Evolutionary conservation across 805 yeast species (phyloP), one percentile per base, ranked within the genome.

Genomic region (Ogataea pilisensis): DNA sequence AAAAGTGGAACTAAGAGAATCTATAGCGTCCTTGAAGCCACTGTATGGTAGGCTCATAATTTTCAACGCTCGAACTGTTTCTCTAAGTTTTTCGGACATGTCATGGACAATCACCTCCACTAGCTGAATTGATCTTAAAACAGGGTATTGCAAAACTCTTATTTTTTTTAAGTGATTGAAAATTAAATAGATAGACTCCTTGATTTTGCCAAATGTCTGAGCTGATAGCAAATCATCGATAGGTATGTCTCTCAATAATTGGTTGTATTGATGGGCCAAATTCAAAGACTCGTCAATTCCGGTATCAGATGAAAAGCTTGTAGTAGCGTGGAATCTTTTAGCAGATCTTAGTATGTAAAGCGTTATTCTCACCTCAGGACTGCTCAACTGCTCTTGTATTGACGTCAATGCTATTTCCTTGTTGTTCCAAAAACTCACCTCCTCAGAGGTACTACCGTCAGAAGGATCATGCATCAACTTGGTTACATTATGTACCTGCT

Each of bases 281-380:
- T 65, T 64, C 11, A 77, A 45, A 13, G 83, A 76, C 21, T 76
- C 80, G 28, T 66, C 60, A 17, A 91, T 61, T 0, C 87, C 86
- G 2, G 84, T 78, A 53, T 86, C 95, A 5, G 87, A 76, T 26
- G 75, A 65, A 51, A 85, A 82, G 27, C 83, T 72, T n/a, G 78
- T 75, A 0, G 90, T 81, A 1, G 87, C 81, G 56, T 85, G 95
- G 54, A 81, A 85, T 47, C 97, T 69, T 50, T 85, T 89, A 2
- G 89, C 88, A 13, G 72, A 64, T 44, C 76, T 75, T 41, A 90
- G 66, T 0, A 85, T 65, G 1, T 74, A 76, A 12, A 88, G 60
- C 0, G 93, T 78, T 8, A 74, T 57, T 17, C 61, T 64, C 1
- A 87, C 75, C 27, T 76, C 80, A 0, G 70, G 68, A 1, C 76